These are phyloP conservation scores for Anthostomella pinea DNA, from an alignment of 2,329 filamentous ascomycete genomes.

Conservation along the genomic window DNA sequence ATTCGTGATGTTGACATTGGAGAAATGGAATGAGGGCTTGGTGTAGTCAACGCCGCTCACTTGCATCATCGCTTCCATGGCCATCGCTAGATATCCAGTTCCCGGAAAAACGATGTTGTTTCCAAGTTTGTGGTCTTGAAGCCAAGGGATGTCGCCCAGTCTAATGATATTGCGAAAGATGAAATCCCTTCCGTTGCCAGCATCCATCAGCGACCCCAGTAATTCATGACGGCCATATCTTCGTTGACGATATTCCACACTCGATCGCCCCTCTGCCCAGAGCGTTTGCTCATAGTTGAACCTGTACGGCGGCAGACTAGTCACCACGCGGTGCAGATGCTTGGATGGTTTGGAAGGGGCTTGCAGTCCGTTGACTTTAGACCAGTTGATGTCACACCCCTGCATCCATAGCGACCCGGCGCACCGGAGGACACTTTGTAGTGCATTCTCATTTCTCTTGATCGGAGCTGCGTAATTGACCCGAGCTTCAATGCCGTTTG, in stretches of 20 bases:
- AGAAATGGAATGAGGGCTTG: constrained; percentile 7
- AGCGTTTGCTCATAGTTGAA: no score
- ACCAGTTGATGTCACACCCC: constrained; percentile 7
- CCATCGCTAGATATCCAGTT: constrained; percentile 40
- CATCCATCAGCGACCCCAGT: no score
- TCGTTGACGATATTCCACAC: no score
- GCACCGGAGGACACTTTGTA: no score
- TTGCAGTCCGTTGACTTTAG: constrained; percentile 4
- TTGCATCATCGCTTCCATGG: constrained; percentile 34
- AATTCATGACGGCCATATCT: no score
- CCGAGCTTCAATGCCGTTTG: not conserved
- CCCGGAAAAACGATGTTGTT: constrained; percentile 42
- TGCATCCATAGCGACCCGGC: constrained; percentile 8
- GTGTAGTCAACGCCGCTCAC: not conserved
- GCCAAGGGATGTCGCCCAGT: no score
- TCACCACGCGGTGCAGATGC: no score
- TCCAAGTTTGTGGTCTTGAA: no score
- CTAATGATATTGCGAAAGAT: no score
- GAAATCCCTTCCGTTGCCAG: no score
- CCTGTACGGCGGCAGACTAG: no score
- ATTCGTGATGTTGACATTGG: constrained; percentile 17
- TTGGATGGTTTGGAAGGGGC: not conserved
- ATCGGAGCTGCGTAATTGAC: constrained; percentile 7
- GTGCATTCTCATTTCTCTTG: not conserved
- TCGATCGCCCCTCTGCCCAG: no score